Evolutionary conservation across 176 grass and related monocot genomes (phyloP).

Genomic region (Musa itinerans): DNA sequence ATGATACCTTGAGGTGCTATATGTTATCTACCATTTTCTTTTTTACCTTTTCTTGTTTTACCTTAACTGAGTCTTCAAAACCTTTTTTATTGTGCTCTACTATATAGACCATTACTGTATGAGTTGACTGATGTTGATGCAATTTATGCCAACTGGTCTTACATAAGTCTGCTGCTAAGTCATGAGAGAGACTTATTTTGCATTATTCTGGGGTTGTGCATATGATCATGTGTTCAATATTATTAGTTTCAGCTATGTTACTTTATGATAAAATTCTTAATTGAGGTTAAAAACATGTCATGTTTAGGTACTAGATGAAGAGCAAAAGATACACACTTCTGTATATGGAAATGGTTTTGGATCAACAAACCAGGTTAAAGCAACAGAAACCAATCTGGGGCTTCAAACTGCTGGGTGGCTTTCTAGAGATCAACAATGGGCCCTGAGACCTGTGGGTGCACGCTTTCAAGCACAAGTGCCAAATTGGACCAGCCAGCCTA

Average conservation of each 20-base stretch:
- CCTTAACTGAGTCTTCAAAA: too few species aligned
- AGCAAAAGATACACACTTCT: background rate
- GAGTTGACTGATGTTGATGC: background rate
- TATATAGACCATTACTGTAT: too few species aligned
- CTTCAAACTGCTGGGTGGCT: background rate
- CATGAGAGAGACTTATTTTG: background rate
- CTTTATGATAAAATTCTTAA: background rate
- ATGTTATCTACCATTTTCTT: too few species aligned
- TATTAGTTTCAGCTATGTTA: background rate
- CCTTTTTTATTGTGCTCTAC: too few species aligned
- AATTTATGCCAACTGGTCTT: background rate
- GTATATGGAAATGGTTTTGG: background rate
- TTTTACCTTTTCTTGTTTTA: too few species aligned
- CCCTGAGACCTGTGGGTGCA: background rate
- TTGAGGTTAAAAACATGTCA: background rate
- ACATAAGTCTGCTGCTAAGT: background rate
- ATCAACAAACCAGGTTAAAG: background rate
- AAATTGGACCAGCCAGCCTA: constrained; percentile 37
- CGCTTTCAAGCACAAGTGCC: constrained; percentile 34
- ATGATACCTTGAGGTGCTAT: too few species aligned
- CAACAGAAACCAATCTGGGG: background rate
- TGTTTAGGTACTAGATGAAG: background rate
- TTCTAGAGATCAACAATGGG: background rate
- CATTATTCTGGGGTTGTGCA: background rate
- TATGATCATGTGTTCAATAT: background rate